Evolutionary conservation across 1,284 basidiomycete species (phyloP), one percentile per base, ranked within the genome.

Genomic region (Cutaneotrichosporon cyanovorans): DNA sequence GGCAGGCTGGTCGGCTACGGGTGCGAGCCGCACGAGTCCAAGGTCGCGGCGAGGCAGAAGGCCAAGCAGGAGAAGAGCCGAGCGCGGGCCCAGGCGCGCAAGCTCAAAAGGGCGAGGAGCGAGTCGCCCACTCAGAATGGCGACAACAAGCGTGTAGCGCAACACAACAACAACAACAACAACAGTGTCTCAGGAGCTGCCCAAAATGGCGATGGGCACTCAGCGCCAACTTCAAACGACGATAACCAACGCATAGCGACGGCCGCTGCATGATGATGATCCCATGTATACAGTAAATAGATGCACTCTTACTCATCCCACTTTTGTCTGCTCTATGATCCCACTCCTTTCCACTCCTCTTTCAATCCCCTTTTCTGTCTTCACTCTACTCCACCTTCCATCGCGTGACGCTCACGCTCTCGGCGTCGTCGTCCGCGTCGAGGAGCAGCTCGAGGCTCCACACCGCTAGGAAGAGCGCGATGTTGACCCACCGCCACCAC

Each of bases 11-110:
- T 61, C 3, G 71, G 72, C 4, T 50, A 53, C 34, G 68, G 63
- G 8, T 75, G 75, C 48, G 72, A 73, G 37, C 61, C 60, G 16
- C 75, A 76, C 51, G 71, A 74, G 51, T 63, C 53, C 30, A 74
- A 73, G 55, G 62, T 57, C 10, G 49, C 47, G 8, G 63, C 62
- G 23, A 58, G 65, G 31, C n/a, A 22, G 35, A 21, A 16, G 32
- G 22, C 32, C 28, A 36, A 47, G 36, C 36, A 21, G 10, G 36
- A 38, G 36, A 20, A 37, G 39, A 20, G 42, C 20, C 25, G 25
- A 12, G 25, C 25, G 12, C 25, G 25, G 8, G 8, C 7, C 25
- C 7, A 7, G 25, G 12, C 12, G 31, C 42, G 42, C 16, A 37
- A 37, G 16, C 10, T 38, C 28, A 25, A 30, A 28, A 30, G 32